Evolutionary conservation across 2,329 filamentous ascomycete species (phyloP), one percentile per base, ranked within the genome.

Genomic region (Colletotrichum godetiae): DNA sequence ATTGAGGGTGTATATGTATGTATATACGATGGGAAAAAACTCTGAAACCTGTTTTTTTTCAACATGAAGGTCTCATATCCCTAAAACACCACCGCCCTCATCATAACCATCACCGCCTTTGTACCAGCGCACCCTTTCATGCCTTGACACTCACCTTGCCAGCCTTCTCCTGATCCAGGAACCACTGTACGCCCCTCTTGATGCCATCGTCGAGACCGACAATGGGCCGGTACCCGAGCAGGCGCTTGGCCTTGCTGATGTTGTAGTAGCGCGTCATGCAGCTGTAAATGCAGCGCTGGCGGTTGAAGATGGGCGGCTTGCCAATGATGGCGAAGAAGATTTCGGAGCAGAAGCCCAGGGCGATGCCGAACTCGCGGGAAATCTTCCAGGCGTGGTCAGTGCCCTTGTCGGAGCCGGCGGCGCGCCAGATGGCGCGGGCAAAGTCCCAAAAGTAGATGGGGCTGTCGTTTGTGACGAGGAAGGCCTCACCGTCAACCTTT

Each of bases 381-480:
- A 93, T 84, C 6, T 82, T 80, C 88, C 90, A 91, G 67, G 89
- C 88, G 76, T 87, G 84, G 62, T 86, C 85, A 5, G 85, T 88
- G 24, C 89, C 89, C 71, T 83, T 82, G 8, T 84, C 80, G 69
- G 82, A 86, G 46, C 91, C 91, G 12, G 89, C 89, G 55, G 87
- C 88, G 75, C 84, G 85, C 94, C 94, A 98, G 59, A 98, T 88
- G 52, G 92, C 91, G 53, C 94, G 89, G 72, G 93, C 91, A 80
- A 97, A 93, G 82, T 97, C 95, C 91, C 97, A 97, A 83, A 98
- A 97, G 81, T 96, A 96, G 24, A 97, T 88, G 5, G 96, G 96
- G 77, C 91, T 87, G 83, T 95, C 94, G 82, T 98, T 98, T 71
- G 95, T 97, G 79, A 98, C 90, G 84, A 98, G 92, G 86, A 98